phyloP scores from a whole-genome alignment of 768 basidiomycete species.

The Boletus sp. region DNA sequence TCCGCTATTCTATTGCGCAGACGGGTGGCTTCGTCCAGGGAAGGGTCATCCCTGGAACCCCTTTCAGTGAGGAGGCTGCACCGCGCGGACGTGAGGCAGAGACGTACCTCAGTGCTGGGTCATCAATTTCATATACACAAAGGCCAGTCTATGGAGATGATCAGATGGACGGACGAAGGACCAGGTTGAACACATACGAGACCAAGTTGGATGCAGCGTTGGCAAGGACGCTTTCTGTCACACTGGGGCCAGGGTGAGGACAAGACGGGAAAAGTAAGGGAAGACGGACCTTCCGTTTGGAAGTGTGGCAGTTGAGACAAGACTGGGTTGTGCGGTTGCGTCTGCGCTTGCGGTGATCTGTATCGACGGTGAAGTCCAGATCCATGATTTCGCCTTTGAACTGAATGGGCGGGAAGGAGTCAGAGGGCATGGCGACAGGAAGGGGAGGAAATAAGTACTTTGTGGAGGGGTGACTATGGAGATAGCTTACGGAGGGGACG shows the following conservation, averaged over 20 bases:
- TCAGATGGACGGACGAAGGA: slow-evolving; percentile 2
- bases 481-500: slow-evolving; percentile 40
- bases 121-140: slow-evolving; percentile 94
- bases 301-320: slow-evolving; percentile 86
- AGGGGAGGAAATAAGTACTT: slow-evolving; percentile 37
- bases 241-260: slow-evolving; percentile 44
- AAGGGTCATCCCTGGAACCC: slow-evolving; percentile 71
- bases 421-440: slow-evolving; percentile 48
- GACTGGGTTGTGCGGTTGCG: slow-evolving; percentile 92
- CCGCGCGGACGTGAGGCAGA: not conserved
- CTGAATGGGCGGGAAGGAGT: slow-evolving; percentile 53
- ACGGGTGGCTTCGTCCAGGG: slow-evolving; percentile 82
- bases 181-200: slow-evolving; percentile 48
- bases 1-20: slow-evolving; percentile 88
- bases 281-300: slow-evolving; percentile 78
- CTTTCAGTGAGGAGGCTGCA: not conserved
- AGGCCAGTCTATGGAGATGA: slow-evolving; percentile 68
- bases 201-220: slow-evolving; percentile 86
- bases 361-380: slow-evolving; percentile 70
- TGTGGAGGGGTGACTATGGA: slow-evolving; percentile 52
- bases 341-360: slow-evolving; percentile 78
- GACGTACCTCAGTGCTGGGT: slow-evolving; percentile 71
- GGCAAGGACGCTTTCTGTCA: slow-evolving; percentile 89
- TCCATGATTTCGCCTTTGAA: slow-evolving; percentile 79
- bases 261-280: not conserved